These are phyloP conservation scores for Russula emetica DNA, from an alignment of 768 basidiomycete species.

Conservation along the genomic window DNA sequence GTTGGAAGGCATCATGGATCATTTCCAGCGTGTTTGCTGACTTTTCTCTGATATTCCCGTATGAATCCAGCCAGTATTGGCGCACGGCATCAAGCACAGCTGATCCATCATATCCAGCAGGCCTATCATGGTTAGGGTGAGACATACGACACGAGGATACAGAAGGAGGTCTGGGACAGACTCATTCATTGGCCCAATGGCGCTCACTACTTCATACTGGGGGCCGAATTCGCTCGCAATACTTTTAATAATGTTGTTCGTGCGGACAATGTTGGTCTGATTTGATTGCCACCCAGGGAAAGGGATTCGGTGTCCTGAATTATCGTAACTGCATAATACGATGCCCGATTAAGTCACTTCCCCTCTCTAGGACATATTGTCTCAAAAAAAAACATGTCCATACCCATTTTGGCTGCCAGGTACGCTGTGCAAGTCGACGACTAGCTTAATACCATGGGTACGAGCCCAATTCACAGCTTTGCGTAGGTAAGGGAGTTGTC, in stretches of 20 bases:
- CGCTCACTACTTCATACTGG: constrained; percentile 52
- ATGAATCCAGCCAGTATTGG: constrained; percentile 72
- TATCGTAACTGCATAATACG: constrained; percentile 60
- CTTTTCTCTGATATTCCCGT: constrained; percentile 59
- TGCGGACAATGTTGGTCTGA: constrained; percentile 60
- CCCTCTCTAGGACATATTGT: not conserved
- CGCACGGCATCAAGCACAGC: constrained; percentile 46
- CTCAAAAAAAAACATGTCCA: constrained; percentile 25
- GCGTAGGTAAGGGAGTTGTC: constrained; percentile 66
- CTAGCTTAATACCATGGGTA: constrained; percentile 66
- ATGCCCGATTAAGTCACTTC: not conserved
- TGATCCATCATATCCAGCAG: constrained; percentile 60
- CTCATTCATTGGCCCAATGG: constrained; percentile 79
- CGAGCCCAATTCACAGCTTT: constrained; percentile 69
- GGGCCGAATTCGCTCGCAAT: constrained; percentile 58
- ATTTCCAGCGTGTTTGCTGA: constrained; percentile 60
- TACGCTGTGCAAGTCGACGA: constrained; percentile 67
- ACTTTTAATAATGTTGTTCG: constrained; percentile 57
- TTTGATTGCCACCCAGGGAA: constrained; percentile 69
- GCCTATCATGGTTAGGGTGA: constrained; percentile 40
- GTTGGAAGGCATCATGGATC: constrained; percentile 78
- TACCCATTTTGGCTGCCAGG: constrained; percentile 85
- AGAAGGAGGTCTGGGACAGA: constrained; percentile 32
- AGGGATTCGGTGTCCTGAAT: constrained; percentile 63
- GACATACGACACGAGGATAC: not conserved